Base-by-base conservation (phyloP, 2,329 filamentous ascomycete genomes). In the Shiraia sp. region DNA sequence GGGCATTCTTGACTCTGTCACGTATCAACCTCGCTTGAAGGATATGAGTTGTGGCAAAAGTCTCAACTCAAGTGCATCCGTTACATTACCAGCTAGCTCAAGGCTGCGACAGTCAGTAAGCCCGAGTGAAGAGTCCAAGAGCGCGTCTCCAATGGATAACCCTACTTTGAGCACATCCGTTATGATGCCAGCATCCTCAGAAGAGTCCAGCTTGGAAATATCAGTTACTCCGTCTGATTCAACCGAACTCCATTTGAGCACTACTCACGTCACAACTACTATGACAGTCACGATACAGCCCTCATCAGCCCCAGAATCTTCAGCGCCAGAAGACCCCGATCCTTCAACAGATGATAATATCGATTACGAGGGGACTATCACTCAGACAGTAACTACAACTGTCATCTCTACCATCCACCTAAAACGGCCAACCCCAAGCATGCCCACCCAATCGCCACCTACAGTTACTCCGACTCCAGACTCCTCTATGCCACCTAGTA, bases 1-100 rank as follows among this genome's bases (percentile, higher is more conserved):
- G 61, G 59, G 53, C 2, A 28, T 65, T 2, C 28, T 66, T 10
- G 55, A 66, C 26, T 27, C 27, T 2, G 6, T 17, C 4, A 42
- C 51, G 3, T 38, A 49, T 26, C 32, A 49, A 37, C 48, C 53
- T 23, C 47, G 51, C 2, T 57, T 63, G 17, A 45, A 36, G n/a
- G 41, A 61, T 16, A 12, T 63, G 34, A 53, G 47, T 19, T 64
- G 61, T 17, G 45, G 49, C 15, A 39, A 30, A 9, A 15, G 9
- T 2, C 14, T 32, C 4, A 12, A 23, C 10, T 36, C 36, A 13
- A 41, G 23, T 24, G 15, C 24, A 19, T 33, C 38, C 14, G 25
- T 10, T 28, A 19, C 4, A 7, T 19, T 29, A 7, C 12, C 34
- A 26, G 19, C 4, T 23, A 33, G n/a, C 24, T 42, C 47, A 17